phyloP scores from a whole-genome alignment of 345 rosid species.

The Brassica rapa region DNA sequence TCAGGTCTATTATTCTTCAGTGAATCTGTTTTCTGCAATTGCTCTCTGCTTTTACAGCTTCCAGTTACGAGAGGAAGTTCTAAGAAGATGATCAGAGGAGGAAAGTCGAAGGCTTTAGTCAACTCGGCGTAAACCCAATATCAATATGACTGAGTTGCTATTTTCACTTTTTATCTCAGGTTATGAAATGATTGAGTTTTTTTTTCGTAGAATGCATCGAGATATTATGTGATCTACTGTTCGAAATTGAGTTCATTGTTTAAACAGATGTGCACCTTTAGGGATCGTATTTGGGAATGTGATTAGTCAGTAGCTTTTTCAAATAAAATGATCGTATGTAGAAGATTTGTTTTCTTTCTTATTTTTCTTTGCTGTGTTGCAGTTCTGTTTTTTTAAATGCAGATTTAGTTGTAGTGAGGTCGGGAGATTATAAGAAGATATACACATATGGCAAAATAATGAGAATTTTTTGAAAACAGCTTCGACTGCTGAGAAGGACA shows the following conservation, averaged over 20 bases:
- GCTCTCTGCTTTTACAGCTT: slow-evolving; percentile 32
- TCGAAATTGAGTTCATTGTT: background rate
- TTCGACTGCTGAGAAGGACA: background rate
- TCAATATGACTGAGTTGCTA: background rate
- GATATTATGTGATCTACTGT: background rate
- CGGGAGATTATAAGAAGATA: background rate
- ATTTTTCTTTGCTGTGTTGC: background rate
- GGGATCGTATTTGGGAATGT: background rate
- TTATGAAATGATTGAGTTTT: background rate
- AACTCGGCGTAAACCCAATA: slow-evolving; percentile 54
- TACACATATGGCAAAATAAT: background rate
- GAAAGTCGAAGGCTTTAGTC: slow-evolving; percentile 38
- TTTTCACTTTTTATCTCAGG: background rate
- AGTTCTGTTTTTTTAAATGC: background rate
- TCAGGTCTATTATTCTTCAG: slow-evolving; percentile 26
- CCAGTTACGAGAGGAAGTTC: slow-evolving; percentile 40
- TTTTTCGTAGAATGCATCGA: background rate
- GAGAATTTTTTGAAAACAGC: background rate
- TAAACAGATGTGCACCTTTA: background rate
- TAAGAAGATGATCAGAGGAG: slow-evolving; percentile 44
- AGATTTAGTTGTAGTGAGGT: background rate
- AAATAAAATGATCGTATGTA: background rate
- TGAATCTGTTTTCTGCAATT: background rate
- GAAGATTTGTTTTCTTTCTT: background rate
- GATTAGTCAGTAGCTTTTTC: background rate